A percentile compares a stretch with the other conserved stretches of the same genome.
These are phyloP conservation scores for Ganoderma lucidum DNA, from an alignment of 1,284 basidiomycete genomes.

Conservation along the genomic window DNA sequence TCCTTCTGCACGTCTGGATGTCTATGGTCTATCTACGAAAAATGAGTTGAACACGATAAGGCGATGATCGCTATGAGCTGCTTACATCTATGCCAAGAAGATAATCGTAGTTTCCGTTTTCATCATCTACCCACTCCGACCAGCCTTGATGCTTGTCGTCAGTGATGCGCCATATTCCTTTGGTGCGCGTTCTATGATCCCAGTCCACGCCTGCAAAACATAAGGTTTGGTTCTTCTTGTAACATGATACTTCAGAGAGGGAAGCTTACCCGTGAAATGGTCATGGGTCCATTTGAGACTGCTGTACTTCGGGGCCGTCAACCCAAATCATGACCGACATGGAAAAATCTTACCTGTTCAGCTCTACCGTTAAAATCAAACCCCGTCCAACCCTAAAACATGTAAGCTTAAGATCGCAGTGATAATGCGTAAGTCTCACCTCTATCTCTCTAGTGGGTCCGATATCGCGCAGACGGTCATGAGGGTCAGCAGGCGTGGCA, in stretches of 20 bases:
- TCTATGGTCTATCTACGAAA: slow-evolving; percentile 79
- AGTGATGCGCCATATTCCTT: slow-evolving; percentile 69
- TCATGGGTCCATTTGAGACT: slow-evolving; percentile 70
- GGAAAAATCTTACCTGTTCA: slow-evolving; percentile 60
- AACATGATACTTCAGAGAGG: neutral
- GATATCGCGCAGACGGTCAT: slow-evolving; percentile 66
- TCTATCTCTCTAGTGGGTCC: slow-evolving; percentile 77
- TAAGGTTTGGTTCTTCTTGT: neutral
- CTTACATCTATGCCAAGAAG: slow-evolving; percentile 75
- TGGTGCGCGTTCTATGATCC: slow-evolving; percentile 75
- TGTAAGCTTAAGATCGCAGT: slow-evolving; percentile 12
- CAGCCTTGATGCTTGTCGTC: slow-evolving; percentile 68
- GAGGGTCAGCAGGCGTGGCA: slow-evolving; percentile 78
- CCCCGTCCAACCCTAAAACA: slow-evolving; percentile 81
- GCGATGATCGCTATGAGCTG: slow-evolving; percentile 16
- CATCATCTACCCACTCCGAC: slow-evolving; percentile 73
- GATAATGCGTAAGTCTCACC: slow-evolving; percentile 44
- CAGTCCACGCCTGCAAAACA: slow-evolving; percentile 78
- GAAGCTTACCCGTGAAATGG: slow-evolving; percentile 74
- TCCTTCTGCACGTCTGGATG: slow-evolving; percentile 83
- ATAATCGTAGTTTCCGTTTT: slow-evolving; percentile 84
- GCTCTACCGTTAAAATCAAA: slow-evolving; percentile 86
- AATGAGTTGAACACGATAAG: neutral
- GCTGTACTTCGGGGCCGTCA: slow-evolving; percentile 63
- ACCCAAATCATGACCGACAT: neutral